Base-by-base conservation (phyloP, 2,329 filamentous ascomycete species). In the Phoma sp. region DNA sequence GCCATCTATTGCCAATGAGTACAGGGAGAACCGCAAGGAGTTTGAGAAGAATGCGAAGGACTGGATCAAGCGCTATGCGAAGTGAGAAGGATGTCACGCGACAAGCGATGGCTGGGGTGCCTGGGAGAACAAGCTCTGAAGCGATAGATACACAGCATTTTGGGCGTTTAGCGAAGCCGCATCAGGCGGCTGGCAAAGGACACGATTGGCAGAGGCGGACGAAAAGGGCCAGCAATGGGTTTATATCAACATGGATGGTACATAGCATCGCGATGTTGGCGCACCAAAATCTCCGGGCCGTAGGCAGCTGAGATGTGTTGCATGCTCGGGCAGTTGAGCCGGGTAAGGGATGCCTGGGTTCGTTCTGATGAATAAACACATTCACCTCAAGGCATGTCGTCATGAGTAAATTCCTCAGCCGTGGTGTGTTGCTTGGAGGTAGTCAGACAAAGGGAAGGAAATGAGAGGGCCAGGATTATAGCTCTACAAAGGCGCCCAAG, bases 1-100 rank as follows among this genome's bases (percentile, higher is more conserved):
- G 82, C 81, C 87, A 3, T 83, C 87, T 60, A 96, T 96, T 72
- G 93, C 92, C 18, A 90, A 96, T 57, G 88, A 96, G 80, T 96
- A 84, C 77, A 86, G 86, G 73, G 83, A 81, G 59, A 84, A 93
- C 66, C 80, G 83, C 36, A 77, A 79, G 42, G 83, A 82, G 61
- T 97, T 90, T 70, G 87, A 93, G 52, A 89, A 89, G 81, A 87
- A 84, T 43, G 93, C 88, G 7, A 84, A 82, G 74, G 79, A 83
- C n/a, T 92, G 91, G 81, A 88, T 91, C 38, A 81, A 83, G 66
- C 84, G 86, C 64, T 92, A 92, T 74, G 92, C 92, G 10, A 83
- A 68, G 62, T 76, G 56, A 61, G 42, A 32, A 42, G 14, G 28
- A 15, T 14, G 29, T 54, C 47, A 52, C 39, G 52, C 45, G 47